Evolutionary conservation across 2,329 filamentous ascomycete genomes (phyloP).

Genomic region (Colletotrichum sp.): DNA sequence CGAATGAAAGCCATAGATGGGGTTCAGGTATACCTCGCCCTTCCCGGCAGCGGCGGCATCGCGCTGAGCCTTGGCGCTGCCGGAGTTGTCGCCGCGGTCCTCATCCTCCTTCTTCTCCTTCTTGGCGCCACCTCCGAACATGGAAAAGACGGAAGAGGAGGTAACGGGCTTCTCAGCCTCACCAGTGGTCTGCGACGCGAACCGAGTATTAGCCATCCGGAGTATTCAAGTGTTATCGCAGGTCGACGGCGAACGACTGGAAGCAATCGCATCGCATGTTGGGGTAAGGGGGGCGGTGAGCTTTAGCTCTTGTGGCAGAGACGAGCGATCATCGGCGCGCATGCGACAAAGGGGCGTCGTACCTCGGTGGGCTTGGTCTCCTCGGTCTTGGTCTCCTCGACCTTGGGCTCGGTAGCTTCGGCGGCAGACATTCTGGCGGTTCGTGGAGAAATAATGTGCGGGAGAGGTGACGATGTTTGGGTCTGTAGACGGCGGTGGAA

Average conservation of each 20-base stretch:
- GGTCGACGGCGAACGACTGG: neutral
- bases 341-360: slow-evolving; percentile 11
- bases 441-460: neutral
- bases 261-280: neutral
- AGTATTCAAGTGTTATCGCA: neutral
- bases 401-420: slow-evolving; percentile 60
- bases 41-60: slow-evolving; percentile 64
- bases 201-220: neutral
- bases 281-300: neutral
- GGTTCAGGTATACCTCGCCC: slow-evolving; percentile 56
- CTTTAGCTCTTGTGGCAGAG: neutral
- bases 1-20: neutral
- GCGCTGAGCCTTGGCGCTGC: slow-evolving; percentile 82
- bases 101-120: slow-evolving; percentile 93
- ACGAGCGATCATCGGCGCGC: neutral
- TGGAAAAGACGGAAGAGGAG: slow-evolving; percentile 83
- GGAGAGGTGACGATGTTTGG: neutral
- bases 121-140: slow-evolving; percentile 98
- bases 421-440: slow-evolving; percentile 50
- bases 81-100: slow-evolving; percentile 85
- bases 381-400: slow-evolving; percentile 59
- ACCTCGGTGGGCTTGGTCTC: slow-evolving; percentile 42
- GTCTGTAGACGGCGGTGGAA: neutral
- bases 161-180: slow-evolving; percentile 50
- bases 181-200: slow-evolving; percentile 14